Base-by-base conservation (phyloP, 1,284 basidiomycete species). In the Singerocomus inundabilis region DNA sequence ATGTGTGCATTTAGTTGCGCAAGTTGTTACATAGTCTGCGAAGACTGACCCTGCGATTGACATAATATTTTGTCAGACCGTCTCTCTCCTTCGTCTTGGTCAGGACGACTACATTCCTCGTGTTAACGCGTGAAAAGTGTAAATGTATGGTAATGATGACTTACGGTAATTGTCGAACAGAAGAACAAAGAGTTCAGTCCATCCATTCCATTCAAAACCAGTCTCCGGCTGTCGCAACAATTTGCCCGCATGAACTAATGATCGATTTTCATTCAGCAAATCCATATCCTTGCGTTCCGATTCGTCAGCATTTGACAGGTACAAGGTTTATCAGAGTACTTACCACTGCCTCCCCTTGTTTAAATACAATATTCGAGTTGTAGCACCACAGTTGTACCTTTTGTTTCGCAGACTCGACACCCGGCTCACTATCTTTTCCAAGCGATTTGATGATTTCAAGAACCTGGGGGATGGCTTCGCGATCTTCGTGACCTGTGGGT, bases 111-210 rank as follows among this genome's bases (percentile, higher is more conserved):
- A 64, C 8, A 49, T 30, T 36, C 1, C 37, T 45, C 11, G 31
- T 57, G 30, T 61, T 13, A 65, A 34, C 26, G 11, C 25, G 6
- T 28, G 30, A 30, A 25, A 26, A 28, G 46, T 37, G 8, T 41
- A 33, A n/a, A 21, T 13, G 29, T 21, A 21, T 21, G 10, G 31
- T 32, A 34, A 32, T 26, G 32, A 4, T 29, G 21, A 74, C 89
- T 68, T 60, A 93, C 92, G 70, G 62, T 96, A 98, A 66, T 96
- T 92, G 66, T 97, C 95, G 65, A 98, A 96, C 5, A 98, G 73
- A 50, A 97, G 77, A 4, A 93, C 86, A 57, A 87, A 88, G 3
- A 95, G 72, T 61, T 97, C 93, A 39, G 82, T 85, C 89, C 91
- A 94, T 28, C 84, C 86, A 56, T 78, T 85, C 74, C 81, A 84